phyloP scores from a whole-genome alignment of 805 yeast species.

The Lipomyces anomalus region DNA sequence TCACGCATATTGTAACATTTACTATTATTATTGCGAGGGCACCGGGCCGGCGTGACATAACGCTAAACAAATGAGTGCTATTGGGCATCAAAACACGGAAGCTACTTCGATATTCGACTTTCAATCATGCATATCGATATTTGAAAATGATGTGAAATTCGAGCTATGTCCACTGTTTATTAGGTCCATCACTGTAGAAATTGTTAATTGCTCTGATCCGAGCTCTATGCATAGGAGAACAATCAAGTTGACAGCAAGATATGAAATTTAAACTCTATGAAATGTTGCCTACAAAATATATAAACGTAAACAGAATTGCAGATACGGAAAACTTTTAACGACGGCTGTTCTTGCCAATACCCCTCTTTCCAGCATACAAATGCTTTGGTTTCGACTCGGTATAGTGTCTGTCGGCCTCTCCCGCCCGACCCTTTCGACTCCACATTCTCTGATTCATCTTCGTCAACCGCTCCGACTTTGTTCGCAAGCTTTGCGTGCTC shows the following conservation, averaged over 20 bases:
- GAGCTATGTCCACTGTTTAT: too few species aligned
- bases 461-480: conserved; percentile 79
- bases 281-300: neutral
- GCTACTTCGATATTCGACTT: too few species aligned
- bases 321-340: too few species aligned
- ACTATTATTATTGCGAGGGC: too few species aligned
- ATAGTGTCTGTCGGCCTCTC: conserved; percentile 92
- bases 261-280: neutral
- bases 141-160: too few species aligned
- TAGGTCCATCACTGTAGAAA: neutral
- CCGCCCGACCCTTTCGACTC: conserved; percentile 84
- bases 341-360: conserved; percentile 85
- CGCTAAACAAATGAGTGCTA: too few species aligned
- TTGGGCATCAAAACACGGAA: too few species aligned
- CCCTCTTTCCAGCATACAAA: conserved; percentile 93
- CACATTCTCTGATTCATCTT: conserved; percentile 91
- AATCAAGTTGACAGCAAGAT: neutral
- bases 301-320: neutral
- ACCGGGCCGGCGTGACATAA: too few species aligned
- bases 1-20: too few species aligned
- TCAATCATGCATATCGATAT: too few species aligned
- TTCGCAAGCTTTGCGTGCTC: conserved; percentile 66
- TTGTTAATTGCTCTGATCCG: neutral
- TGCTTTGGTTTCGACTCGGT: conserved; percentile 87
- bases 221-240: neutral